Evolutionary conservation across 2,329 filamentous ascomycete species (phyloP), one percentile per base, ranked within the genome.

Genomic region (Clonostachys rosea): DNA sequence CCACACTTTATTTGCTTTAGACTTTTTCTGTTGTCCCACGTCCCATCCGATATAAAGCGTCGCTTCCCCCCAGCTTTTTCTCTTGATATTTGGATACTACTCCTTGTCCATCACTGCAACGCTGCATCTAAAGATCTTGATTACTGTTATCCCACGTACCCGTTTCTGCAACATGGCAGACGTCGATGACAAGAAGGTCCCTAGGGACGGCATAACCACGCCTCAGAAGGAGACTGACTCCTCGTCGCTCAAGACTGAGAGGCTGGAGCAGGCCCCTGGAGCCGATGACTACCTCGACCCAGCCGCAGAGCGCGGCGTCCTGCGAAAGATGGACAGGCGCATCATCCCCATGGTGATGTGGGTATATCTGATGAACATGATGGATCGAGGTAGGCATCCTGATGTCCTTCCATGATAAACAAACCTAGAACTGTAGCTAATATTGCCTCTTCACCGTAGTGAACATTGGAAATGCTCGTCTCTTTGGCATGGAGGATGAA

Each of bases 401-500:
- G 11, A 5, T 16, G 34, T n/a, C 5, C 18, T 12, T 1, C 20
- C n/a, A 16, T 43, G 12, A 43, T n/a, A 24, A 35, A 5, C 5
- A 33, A 39, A 35, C 18, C 34, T 14, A 14, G n/a, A 11, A 17
- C 24, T 30, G 24, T 30, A 6, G 24, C 24, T 30, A 10, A 30
- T 10, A 30, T 4, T 30, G 8, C 9, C 9, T 30, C 9, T 30
- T 8, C 9, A 33, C 3, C 10, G 1, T 14, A 46, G 44, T 49
- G 11, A 34, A 79, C 59, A 81, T 87, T 36, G 84, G 78, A 49
- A 81, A 81, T 60, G 78, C 77, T 4, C 69, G 75, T 42, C 78
- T 81, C 47, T 73, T 78, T 51, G 77, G 76, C 16, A 67, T 82
- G 65, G 62, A 85, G 58, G 63, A 75, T 18, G 82, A 86, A 47